Evolutionary conservation across 2,329 filamentous ascomycete genomes (phyloP).

Genomic region (Sporothrix humicola): DNA sequence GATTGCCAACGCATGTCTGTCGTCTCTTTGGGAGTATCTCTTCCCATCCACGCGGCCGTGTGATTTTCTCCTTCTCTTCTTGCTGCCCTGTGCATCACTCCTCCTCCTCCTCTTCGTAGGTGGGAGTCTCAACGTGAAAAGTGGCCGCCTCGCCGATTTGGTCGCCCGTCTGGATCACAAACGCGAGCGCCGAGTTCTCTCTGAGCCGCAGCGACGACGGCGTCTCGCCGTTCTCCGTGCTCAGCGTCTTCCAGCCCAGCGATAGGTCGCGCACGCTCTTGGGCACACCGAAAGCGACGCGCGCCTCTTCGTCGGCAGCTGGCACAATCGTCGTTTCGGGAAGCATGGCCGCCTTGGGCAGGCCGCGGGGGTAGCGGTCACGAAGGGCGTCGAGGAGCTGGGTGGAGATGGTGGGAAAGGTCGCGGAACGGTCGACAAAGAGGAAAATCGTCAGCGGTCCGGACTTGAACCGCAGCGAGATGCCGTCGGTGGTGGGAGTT

Average conservation of each 20-base stretch:
- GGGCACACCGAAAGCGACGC: conserved; percentile 56
- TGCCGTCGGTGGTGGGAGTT: conserved; percentile 47
- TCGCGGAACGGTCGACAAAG: conserved; percentile 63
- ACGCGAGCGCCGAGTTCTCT: conserved; percentile 57
- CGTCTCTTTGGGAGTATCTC: neutral
- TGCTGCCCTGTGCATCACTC: no score
- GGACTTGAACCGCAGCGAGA: conserved; percentile 74
- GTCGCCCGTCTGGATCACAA: conserved; percentile 50
- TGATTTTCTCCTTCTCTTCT: neutral
- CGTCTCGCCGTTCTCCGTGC: conserved; percentile 48
- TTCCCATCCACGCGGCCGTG: neutral
- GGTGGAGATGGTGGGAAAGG: conserved; percentile 62
- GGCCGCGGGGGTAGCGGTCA: conserved; percentile 62
- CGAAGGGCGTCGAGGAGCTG: conserved; percentile 64
- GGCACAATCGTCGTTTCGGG: conserved; percentile 18
- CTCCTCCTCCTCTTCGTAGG: conserved; percentile 49
- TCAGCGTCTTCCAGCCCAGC: conserved; percentile 58
- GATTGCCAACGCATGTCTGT: neutral
- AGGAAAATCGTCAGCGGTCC: conserved; percentile 73
- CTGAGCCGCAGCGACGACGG: conserved; percentile 52
- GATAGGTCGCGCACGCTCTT: conserved; percentile 53
- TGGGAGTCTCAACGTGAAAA: conserved; percentile 47
- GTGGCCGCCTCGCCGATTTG: conserved; percentile 44
- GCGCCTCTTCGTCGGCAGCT: neutral
- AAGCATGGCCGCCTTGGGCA: conserved; percentile 46